Evolutionary conservation across 1,284 basidiomycete genomes (phyloP), one percentile per base, ranked within the genome.

Genomic region (Phaffia rhodozyma): DNA sequence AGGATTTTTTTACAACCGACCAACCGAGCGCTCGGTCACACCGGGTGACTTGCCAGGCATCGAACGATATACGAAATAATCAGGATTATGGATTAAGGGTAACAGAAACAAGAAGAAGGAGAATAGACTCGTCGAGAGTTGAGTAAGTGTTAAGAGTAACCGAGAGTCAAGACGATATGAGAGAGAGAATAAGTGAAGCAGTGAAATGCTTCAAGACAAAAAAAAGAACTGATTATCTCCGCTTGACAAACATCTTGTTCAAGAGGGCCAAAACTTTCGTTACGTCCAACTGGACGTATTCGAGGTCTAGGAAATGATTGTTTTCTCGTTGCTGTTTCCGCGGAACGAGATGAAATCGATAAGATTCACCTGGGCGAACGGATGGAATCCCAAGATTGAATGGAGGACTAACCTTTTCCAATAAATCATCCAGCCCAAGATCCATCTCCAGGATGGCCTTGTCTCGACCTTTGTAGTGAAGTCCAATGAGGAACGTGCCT

Each of bases 381-480:
- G n/a, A n/a, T n/a, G n/a, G n/a, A n/a, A n/a, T 50, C 48, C 9
- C 21, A 16, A 13, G 29, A 59, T 34, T 43, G 27, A 29, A 29
- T n/a, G 38, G 54, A 13, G n/a, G 3, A 73, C 79, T 30, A 65
- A 89, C 88, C 85, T 93, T 96, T 77, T 98, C 93, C 71, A 98
- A 79, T 69, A 98, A 77, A 78, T 98, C 96, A 76, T 98, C 96
- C 72, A 98, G 96, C 79, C 97, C 98, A 67, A 98, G 82, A 77
- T 98, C 96, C 93, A 98, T 98, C 81, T 99, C 96, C 55, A 98
- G 81, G 70, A 99, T 97, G 23, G 96, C 92, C 79, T 97, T 97
- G 72, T 97, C 93, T n/a, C 96, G 83, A 48, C 93, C 93, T 77
- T 97, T 97, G 80, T 97, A 98, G 77, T 97, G 93, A 61, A 99